Percentiles rank a stretch among this genome's conserved stretches.
These are phyloP conservation scores for Typha latifolia DNA, from an alignment of 176 grass and related monocot genomes.

Conservation along the genomic window DNA sequence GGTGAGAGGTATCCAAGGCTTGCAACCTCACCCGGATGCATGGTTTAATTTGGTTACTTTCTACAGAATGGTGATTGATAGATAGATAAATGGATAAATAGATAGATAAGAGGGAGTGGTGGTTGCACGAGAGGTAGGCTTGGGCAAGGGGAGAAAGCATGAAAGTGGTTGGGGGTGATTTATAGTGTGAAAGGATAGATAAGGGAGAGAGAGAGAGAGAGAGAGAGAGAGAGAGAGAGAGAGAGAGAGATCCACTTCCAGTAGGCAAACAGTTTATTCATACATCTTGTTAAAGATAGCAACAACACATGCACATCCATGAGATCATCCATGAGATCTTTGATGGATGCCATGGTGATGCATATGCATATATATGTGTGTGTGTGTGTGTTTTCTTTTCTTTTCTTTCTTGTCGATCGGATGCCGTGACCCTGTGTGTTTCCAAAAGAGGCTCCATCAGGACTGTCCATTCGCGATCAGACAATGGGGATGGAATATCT, in stretches of 20 bases:
- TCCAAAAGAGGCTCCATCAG: slow-evolving; percentile 18
- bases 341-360: background rate
- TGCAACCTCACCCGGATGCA: slow-evolving; percentile 76
- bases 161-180: slow-evolving; percentile 39
- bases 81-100: background rate
- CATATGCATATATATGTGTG: background rate
- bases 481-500: slow-evolving; percentile 16
- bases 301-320: slow-evolving; percentile 2
- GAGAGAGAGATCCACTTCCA: background rate
- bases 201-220: background rate
- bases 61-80: background rate
- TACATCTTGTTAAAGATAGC: slow-evolving; percentile 5
- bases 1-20: slow-evolving; percentile 55
- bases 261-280: background rate
- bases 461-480: slow-evolving; percentile 26
- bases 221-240: no score
- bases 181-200: slow-evolving; percentile 45
- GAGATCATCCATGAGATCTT: slow-evolving; percentile 14
- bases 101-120: slow-evolving; percentile 1
- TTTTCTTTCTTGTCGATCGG: background rate
- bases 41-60: slow-evolving; percentile 7
- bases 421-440: slow-evolving; percentile 12
- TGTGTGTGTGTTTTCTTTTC: background rate
- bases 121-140: slow-evolving; percentile 1
- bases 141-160: slow-evolving; percentile 27